Percentiles rank a stretch among this genome's conserved stretches.
Conservation (phyloP, 2,329 filamentous ascomycete species). For the Macrophomina phaseolina region DNA sequence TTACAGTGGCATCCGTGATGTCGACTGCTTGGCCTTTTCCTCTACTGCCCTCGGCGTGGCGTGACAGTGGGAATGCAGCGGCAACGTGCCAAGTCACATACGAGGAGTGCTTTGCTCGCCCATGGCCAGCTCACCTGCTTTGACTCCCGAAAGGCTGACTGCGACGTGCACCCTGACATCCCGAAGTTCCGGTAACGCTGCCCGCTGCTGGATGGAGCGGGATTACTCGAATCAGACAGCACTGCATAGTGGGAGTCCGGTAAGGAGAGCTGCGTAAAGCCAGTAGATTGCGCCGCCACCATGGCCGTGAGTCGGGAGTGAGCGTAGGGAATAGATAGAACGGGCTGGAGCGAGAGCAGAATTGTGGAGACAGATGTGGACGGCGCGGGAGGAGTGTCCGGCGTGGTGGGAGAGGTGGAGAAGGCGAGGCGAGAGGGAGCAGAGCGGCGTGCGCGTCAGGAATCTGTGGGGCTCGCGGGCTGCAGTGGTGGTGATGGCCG, state of each 20-base stretch:
- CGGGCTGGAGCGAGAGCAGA: background rate
- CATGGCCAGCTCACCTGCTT: background rate
- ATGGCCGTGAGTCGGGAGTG: background rate
- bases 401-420: conserved; percentile 4
- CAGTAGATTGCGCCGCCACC: conserved; percentile 5
- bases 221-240: conserved; percentile 6
- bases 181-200: background rate
- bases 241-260: background rate
- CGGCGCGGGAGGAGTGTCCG: conserved; percentile 10
- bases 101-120: background rate
- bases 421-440: background rate
- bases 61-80: conserved; percentile 10
- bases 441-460: background rate
- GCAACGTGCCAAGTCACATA: conserved; percentile 10
- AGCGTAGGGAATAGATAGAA: conserved; percentile 4
- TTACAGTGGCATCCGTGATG: background rate
- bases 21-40: background rate
- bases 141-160: conserved; percentile 10
- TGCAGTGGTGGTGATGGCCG: conserved; percentile 11
- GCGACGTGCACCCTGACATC: conserved; percentile 3
- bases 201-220: background rate
- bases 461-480: conserved; percentile 7
- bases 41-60: background rate
- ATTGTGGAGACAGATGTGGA: conserved; percentile 19
- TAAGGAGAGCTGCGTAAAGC: background rate